Base-by-base conservation (phyloP, 805 yeast species). In the Candida nonsorbophila region DNA sequence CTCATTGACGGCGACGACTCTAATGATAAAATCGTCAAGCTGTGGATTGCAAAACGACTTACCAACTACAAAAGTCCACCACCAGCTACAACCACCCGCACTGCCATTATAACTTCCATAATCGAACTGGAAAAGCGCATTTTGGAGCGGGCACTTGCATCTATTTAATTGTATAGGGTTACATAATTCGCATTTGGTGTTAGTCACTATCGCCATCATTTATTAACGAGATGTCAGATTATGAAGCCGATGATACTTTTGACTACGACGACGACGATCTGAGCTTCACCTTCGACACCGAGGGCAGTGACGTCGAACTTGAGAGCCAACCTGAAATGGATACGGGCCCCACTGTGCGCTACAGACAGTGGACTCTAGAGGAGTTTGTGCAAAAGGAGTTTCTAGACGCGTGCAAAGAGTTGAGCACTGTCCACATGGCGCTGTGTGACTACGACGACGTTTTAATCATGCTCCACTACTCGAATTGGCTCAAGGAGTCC, bases 401-500 rank as follows among this genome's bases (percentile, higher is more conserved):
- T 22, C 25, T 60, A 6, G 42, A 38, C 14, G 45, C 51, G 20
- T 49, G 47, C 10, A 33, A 36, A 11, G 30, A 27, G 25, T 42
- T 62, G 20, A 43, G 41, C 24, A 32, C 40, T 13, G 39, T 39
- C 22, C 47, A 51, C 17, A 38, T 62, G 14, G 54, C 62, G 10
- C 38, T 39, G 14, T 53, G 61, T 30, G 24, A 46, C 7, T 31
- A 40, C 7, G 62, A 55, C 28, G 67, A 61, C 20, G 32, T 58
- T 12, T 30, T 62, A 14, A 41, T 57, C 13, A 47, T 63, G 55
- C 50, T 62, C 12, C 69, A 62, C 20, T 36, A 40, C 31, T 54
- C 53, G 32, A 50, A 48, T 29, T 64, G 71, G 71, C 67, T 55
- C 38, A 42, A 46, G 14, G 67, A 62, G 16, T 62, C 57, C 27